These are phyloP conservation scores for Tricholoma flavovirens DNA, from an alignment of 768 basidiomycete genomes.

Conservation along the genomic window DNA sequence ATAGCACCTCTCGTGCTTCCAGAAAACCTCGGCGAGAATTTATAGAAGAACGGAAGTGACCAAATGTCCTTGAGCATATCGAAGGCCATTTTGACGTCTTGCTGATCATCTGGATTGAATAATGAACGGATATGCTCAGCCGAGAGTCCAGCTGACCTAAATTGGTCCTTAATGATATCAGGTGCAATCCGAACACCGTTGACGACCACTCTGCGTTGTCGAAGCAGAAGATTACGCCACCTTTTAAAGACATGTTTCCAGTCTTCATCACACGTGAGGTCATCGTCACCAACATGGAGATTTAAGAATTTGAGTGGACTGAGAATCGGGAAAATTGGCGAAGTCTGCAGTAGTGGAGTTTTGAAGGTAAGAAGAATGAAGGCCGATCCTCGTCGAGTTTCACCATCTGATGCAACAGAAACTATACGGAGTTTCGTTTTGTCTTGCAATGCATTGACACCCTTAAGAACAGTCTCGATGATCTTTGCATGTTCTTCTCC, in stretches of 20 bases:
- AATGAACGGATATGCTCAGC: background rate
- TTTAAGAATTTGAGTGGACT: conserved; percentile 22
- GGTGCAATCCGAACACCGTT: conserved; percentile 21
- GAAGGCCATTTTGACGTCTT: conserved; percentile 24
- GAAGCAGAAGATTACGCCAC: conserved; percentile 22
- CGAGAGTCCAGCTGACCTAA: conserved; percentile 16
- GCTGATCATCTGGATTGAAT: conserved; percentile 23
- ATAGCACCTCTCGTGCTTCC: too few relatives aligned
- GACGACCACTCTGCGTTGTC: conserved; percentile 17
- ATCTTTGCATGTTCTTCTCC: conserved; percentile 15
- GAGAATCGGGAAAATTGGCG: too few relatives aligned
- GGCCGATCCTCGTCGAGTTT: conserved; percentile 21
- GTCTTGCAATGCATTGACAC: conserved; percentile 2
- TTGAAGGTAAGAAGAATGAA: conserved; percentile 20
- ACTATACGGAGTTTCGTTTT: background rate
- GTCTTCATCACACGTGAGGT: conserved; percentile 30
- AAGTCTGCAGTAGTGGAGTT: conserved; percentile 3
- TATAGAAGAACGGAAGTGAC: too few relatives aligned
- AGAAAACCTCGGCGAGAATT: too few relatives aligned
- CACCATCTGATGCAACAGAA: conserved; percentile 26
- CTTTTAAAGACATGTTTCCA: conserved; percentile 31
- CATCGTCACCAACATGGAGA: conserved; percentile 24
- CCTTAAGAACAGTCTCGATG: conserved; percentile 13
- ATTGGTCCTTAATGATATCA: conserved; percentile 14
- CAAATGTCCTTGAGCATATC: conserved; percentile 21